phyloP scores from a whole-genome alignment of 108 stramenopile species.

The Phaeodactylum tricornutum region DNA sequence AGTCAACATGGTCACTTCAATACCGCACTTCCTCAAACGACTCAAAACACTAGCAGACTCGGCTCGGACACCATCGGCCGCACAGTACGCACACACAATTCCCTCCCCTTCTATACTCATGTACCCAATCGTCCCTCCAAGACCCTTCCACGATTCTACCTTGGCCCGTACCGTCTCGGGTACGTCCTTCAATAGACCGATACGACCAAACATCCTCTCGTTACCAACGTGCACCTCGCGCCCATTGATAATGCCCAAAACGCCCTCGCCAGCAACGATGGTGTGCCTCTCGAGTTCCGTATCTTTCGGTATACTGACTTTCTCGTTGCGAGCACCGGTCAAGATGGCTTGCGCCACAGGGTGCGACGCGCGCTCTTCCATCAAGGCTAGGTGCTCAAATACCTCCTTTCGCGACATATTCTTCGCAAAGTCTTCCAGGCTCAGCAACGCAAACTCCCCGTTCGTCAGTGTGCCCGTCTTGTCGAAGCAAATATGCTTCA shows the following conservation, averaged over 20 bases:
- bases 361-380: conserved; percentile 65
- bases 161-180: conserved; percentile 5
- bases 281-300: conserved; percentile 33
- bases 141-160: conserved; percentile 38
- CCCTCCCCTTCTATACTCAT: conserved; percentile 60
- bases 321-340: conserved; percentile 43
- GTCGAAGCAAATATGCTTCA: conserved; percentile 54
- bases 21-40: conserved; percentile 52
- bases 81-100: conserved; percentile 65
- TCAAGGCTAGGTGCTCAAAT: conserved; percentile 36
- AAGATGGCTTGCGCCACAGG: conserved; percentile 67
- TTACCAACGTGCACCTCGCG: conserved; percentile 60
- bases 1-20: conserved; percentile 86
- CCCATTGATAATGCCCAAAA: conserved; percentile 41
- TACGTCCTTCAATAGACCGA: conserved; percentile 30
- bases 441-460: conserved; percentile 53
- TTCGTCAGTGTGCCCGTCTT: conserved; percentile 80
- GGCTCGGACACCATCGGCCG: conserved; percentile 53
- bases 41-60: conserved; percentile 44
- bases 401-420: conserved; percentile 35
- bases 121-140: conserved; percentile 56
- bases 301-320: conserved; percentile 25
- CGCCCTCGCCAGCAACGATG: conserved; percentile 56
- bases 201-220: conserved; percentile 47
- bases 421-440: too few relatives aligned